Base-by-base conservation (phyloP, 768 basidiomycete species). In the Termitomyces sp. region DNA sequence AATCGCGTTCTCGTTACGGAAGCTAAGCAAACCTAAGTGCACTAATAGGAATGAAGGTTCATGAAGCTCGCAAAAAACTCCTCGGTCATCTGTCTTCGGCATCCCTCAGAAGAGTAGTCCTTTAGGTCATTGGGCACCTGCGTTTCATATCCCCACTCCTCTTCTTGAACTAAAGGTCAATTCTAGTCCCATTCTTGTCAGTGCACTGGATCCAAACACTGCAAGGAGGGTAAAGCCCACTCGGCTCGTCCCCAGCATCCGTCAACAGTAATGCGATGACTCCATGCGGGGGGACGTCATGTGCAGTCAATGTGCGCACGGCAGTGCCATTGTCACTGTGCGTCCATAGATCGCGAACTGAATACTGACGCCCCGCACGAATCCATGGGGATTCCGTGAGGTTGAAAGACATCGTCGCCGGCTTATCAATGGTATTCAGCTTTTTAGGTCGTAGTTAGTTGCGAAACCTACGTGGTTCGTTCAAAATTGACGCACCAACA, bases 301-400 rank as follows among this genome's bases (percentile, higher is more conserved):
- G 51, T 4, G 73, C 77, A 3, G 80, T 82, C 63, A 87, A 76
- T 66, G 80, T 83, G 18, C 87, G 78, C 24, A 84, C 73, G 1
- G 81, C 82, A 0, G 83, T 88, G 3, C 85, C 86, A 62, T 87
- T 88, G 62, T 86, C 73, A 22, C 85, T 87, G 66, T 89, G 87
- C 4, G 81, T 67, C 88, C 88, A 90, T 2, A 89, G 74, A 64
- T 90, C 88, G 85, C 83, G 73, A 53, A 86, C 81, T 22, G 77
- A 68, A 63, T 86, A 86, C 68, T 83, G 77, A 36, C 80, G 74
- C 10, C 84, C 85, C 1, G 84, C 84, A 24, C 83, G 78, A 60
- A 86, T 81, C 80, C 80, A 86, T 0, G 84, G 83, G 8, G 84
- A 85, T 61, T 86, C 84, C 3, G 83, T 84, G 51, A 86, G 67